phyloP scores from a whole-genome alignment of 768 basidiomycete species.

The Kwoniella dendrophila region DNA sequence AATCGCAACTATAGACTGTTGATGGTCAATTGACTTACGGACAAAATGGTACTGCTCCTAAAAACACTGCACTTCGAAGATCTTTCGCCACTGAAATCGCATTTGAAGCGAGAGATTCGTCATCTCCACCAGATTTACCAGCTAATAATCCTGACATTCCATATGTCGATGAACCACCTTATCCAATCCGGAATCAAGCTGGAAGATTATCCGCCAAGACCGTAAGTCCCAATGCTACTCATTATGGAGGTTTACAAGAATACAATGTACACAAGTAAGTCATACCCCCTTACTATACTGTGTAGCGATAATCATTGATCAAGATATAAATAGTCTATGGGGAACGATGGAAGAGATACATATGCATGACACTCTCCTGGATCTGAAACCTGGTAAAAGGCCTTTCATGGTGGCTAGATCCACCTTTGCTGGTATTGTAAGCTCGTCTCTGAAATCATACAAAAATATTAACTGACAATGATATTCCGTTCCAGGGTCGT shows the following conservation, averaged over 20 bases:
- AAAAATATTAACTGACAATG: background rate
- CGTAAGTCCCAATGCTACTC: constrained; percentile 72
- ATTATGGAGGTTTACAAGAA: constrained; percentile 62
- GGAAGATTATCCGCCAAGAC: constrained; percentile 64
- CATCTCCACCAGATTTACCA: background rate
- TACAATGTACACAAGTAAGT: constrained; percentile 38
- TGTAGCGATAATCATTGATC: background rate
- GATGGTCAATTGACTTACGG: constrained; percentile 15
- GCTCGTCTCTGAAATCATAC: background rate
- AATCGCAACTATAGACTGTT: constrained; percentile 9
- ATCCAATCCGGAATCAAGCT: constrained; percentile 68
- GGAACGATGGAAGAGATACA: constrained; percentile 68
- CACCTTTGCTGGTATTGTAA: constrained; percentile 50
- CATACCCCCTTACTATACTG: background rate
- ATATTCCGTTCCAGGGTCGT: constrained; percentile 1
- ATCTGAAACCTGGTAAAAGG: constrained; percentile 64
- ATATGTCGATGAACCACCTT: constrained; percentile 39
- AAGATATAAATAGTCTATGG: constrained; percentile 30
- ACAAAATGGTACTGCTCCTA: constrained; percentile 18
- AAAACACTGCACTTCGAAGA: constrained; percentile 17
- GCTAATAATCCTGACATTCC: constrained; percentile 7
- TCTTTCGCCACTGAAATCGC: constrained; percentile 5
- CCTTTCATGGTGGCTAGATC: constrained; percentile 60
- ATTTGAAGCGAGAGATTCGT: background rate
- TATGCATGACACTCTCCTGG: constrained; percentile 65